Evolutionary conservation across 78 protist genomes (phyloP).

Genomic region (Tieghemostelium lacteum): DNA sequence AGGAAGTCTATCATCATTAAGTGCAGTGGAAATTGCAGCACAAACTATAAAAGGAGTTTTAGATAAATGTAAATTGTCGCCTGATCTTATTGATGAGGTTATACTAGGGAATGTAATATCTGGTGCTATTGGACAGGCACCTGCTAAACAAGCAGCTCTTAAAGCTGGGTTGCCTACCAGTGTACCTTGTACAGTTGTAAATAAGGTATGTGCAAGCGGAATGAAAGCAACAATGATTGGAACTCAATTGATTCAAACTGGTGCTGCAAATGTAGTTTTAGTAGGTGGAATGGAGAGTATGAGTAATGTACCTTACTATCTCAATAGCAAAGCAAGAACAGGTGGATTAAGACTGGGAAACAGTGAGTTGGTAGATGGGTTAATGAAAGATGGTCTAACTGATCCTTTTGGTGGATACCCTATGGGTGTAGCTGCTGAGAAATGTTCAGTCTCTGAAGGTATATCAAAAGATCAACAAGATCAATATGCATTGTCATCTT

Average conservation of each 20-base stretch:
- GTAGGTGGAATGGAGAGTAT: slow-evolving; percentile 98
- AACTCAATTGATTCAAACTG: slow-evolving; percentile 84
- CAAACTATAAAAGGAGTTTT: slow-evolving; percentile 84
- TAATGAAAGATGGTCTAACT: slow-evolving; percentile 95
- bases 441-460: slow-evolving; percentile 70
- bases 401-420: slow-evolving; percentile 88
- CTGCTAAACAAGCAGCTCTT: slow-evolving; percentile 92
- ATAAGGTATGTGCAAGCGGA: slow-evolving; percentile 97
- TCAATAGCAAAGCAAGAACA: slow-evolving; percentile 68
- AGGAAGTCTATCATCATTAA: slow-evolving; percentile 63
- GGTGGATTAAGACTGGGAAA: slow-evolving; percentile 86
- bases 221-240: slow-evolving; percentile 95
- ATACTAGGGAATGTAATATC: slow-evolving; percentile 91
- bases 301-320: slow-evolving; percentile 94
- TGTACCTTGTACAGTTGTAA: slow-evolving; percentile 57
- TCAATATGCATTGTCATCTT: slow-evolving; percentile 87
- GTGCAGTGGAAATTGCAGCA: slow-evolving; percentile 89
- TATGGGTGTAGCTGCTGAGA: slow-evolving; percentile 94
- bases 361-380: slow-evolving; percentile 60
- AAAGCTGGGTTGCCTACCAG: slow-evolving; percentile 80
- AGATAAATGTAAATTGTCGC: slow-evolving; percentile 13
- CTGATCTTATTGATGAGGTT: slow-evolving; percentile 75
- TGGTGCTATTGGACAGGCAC: slow-evolving; percentile 84
- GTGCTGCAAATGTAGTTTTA: slow-evolving; percentile 81
- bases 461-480: slow-evolving; percentile 94